A percentile compares a stretch with the other conserved stretches of the same genome.
Conservation (phyloP, 768 basidiomycete species). For the Calvatia gigantea region DNA sequence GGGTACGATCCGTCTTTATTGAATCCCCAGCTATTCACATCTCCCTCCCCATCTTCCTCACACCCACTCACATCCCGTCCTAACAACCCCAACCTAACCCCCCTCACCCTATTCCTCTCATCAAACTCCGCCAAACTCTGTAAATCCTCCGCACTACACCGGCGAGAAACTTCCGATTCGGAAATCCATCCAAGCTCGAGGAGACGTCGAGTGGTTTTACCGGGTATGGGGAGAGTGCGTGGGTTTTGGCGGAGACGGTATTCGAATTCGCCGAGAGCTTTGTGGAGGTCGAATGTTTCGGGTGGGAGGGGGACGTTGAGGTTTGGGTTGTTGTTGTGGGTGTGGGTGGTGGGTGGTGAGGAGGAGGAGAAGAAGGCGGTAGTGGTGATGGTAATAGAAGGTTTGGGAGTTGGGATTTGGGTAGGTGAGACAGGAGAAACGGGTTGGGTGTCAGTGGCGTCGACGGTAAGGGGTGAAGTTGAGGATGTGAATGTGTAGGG, state of each 20-base stretch:
- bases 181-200: conserved; percentile 37
- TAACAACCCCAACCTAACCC: conserved; percentile 6
- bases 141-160: conserved; percentile 31
- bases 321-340: conserved; percentile 25
- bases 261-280: conserved; percentile 36
- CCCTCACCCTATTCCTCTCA: conserved; percentile 6
- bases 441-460: conserved; percentile 27
- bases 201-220: conserved; percentile 34
- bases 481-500: conserved; percentile 19
- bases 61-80: conserved; percentile 11
- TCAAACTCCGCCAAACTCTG: conserved; percentile 29
- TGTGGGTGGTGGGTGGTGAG: conserved; percentile 21
- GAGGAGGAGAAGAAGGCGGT: too few species aligned
- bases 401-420: neutral
- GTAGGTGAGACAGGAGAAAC: neutral
- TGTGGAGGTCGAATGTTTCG: conserved; percentile 37
- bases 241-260: conserved; percentile 29
- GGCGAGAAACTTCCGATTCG: conserved; percentile 25
- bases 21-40: conserved; percentile 1
- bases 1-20: conserved; percentile 2
- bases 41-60: conserved; percentile 10
- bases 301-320: conserved; percentile 14
- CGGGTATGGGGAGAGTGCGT: conserved; percentile 30
- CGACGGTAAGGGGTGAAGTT: conserved; percentile 16
- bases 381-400: too few species aligned